Evolutionary conservation across 768 basidiomycete genomes (phyloP).

Genomic region (Hortiboletus campestris): DNA sequence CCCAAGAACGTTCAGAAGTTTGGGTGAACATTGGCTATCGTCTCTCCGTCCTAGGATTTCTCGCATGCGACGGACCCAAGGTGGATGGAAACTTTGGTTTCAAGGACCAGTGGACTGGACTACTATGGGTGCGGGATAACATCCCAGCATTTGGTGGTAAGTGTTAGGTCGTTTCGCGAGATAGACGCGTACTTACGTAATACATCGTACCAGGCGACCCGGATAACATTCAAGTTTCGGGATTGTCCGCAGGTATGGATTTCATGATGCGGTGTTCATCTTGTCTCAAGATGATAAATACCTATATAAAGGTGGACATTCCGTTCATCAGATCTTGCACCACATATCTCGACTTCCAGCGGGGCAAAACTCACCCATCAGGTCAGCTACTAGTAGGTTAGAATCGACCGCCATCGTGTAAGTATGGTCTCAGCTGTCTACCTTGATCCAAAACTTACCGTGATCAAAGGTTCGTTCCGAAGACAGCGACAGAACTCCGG

Average conservation of each 20-base stretch:
- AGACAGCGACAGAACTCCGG: slow-evolving; percentile 54
- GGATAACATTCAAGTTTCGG: slow-evolving; percentile 56
- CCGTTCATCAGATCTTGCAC: slow-evolving; percentile 72
- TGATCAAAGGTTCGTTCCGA: slow-evolving; percentile 46
- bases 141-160: slow-evolving; percentile 67
- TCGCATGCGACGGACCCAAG: slow-evolving; percentile 59
- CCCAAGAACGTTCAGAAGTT: slow-evolving; percentile 60
- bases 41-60: slow-evolving; percentile 70
- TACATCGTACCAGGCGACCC: slow-evolving; percentile 47
- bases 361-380: slow-evolving; percentile 58
- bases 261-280: neutral
- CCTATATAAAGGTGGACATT: slow-evolving; percentile 55
- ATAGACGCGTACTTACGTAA: neutral
- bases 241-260: slow-evolving; percentile 61
- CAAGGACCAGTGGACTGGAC: slow-evolving; percentile 76
- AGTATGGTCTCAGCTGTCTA: slow-evolving; percentile 17
- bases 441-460: neutral
- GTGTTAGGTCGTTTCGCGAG: neutral
- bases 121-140: slow-evolving; percentile 68
- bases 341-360: slow-evolving; percentile 60
- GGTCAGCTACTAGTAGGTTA: slow-evolving; percentile 60
- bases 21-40: slow-evolving; percentile 78
- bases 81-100: slow-evolving; percentile 76
- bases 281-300: neutral
- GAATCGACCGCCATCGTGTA: slow-evolving; percentile 76